Evolutionary conservation across 2,329 filamentous ascomycete genomes (phyloP).

Genomic region (Zymoseptoria tritici): DNA sequence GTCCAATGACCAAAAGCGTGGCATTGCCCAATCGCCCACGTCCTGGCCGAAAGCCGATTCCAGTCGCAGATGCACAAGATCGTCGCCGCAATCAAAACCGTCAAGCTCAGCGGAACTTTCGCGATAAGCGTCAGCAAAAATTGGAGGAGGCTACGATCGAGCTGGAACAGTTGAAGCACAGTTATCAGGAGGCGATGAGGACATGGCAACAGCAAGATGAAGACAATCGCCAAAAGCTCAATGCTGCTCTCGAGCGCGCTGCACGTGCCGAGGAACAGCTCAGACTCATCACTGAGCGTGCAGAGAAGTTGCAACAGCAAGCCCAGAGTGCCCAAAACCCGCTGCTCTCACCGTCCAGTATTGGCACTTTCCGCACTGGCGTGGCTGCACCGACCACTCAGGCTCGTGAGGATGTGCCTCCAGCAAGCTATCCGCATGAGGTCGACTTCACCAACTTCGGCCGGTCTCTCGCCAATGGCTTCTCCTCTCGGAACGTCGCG

Average conservation of each 20-base stretch:
- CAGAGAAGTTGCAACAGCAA: conserved; percentile 1
- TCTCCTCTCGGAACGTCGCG: conserved; percentile 3
- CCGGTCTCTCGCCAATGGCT: conserved; percentile 2
- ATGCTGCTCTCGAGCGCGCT: conserved; percentile 1
- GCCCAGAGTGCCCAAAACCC: neutral
- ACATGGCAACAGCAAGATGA: neutral
- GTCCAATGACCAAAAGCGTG: conserved; percentile 33
- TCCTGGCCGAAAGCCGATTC: conserved; percentile 75
- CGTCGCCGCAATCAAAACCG: conserved; percentile 94
- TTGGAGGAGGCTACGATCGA: conserved; percentile 42
- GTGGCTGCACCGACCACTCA: neutral
- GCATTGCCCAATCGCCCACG: conserved; percentile 39
- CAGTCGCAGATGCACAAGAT: conserved; percentile 78
- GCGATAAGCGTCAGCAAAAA: conserved; percentile 76
- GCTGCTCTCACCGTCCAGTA: neutral
- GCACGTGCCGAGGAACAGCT: conserved; percentile 5
- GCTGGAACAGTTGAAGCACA: conserved; percentile 39
- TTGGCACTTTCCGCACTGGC: neutral
- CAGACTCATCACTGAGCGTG: neutral
- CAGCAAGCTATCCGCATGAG: conserved; percentile 6
- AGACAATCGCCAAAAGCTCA: neutral
- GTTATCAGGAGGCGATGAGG: neutral
- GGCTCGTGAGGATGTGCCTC: neutral
- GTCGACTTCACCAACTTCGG: conserved; percentile 21
- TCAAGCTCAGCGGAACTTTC: conserved; percentile 82